Evolutionary conservation across 352 stramenopile genomes (phyloP), one percentile per base, ranked within the genome.

Genomic region (Globisporangium apiculatum): DNA sequence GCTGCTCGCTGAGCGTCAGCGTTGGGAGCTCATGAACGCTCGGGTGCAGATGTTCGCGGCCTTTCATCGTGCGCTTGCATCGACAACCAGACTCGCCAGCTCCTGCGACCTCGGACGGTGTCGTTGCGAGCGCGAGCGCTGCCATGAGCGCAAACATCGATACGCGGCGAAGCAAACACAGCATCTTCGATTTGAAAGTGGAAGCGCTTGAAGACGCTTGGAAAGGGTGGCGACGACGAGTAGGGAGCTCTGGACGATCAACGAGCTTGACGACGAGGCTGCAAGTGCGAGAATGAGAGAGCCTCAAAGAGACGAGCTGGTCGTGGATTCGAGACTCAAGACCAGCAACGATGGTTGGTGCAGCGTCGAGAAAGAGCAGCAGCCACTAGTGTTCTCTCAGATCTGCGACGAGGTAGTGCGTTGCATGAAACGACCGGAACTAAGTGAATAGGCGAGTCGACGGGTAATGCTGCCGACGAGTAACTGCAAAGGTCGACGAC

Each of bases 21-120:
- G 66, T 53, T 15, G 69, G 70, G 7, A 85, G 58, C 41, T 68
- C n/a, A 41, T 68, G 50, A n/a, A 82, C 51, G 41, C 66, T 77
- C 31, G 74, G 75, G 52, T 90, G 79, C 62, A 87, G 54, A 55
- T 89, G 79, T 47, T 88, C 77, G 17, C 82, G 82, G 48, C 75
- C 75, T 65, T 85, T 83, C 75, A 89, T 88, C 46, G 82, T 90
- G 54, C 82, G 76, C 53, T 75, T 77, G 67, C 81, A 91, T 10
- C 59, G 63, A 58, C 79, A 87, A 17, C 61, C 67, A 2, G 17
- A 24, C 15, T 61, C 46, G 17, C 18, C 38, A 4, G 53, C 62
- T 31, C 58, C 58, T 3, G 69, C 67, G 14, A 66, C 41, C 5
- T 59, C 48, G 3, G 46, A 53, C 7, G 60, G 36, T 0, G 57